Evolutionary conservation across 2,329 filamentous ascomycete genomes (phyloP).

Genomic region (Alternaria novae-zelandiae): DNA sequence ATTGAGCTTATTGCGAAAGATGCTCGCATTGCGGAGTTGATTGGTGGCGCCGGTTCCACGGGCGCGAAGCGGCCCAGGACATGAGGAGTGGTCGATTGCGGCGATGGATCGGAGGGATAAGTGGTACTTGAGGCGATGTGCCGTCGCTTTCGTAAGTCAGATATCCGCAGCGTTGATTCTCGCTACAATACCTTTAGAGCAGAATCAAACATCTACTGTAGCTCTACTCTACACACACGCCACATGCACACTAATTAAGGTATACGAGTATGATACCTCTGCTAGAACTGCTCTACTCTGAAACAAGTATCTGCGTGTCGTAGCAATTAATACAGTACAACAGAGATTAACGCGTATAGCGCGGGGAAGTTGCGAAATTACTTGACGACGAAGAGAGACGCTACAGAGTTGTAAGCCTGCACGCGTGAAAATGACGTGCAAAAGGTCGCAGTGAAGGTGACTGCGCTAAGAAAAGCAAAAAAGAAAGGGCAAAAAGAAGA

Average conservation of each 20-base stretch:
- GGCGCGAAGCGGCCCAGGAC: neutral
- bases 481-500: neutral
- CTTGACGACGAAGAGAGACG: no score
- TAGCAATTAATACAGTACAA: neutral
- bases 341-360: rapidly evolving
- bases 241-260: rapidly evolving
- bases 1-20: neutral
- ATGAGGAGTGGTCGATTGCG: neutral
- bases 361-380: no score
- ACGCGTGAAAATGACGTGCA: neutral
- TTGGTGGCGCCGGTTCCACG: rapidly evolving
- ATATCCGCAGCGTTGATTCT: neutral
- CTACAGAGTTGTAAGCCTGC: no score
- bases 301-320: neutral
- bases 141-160: neutral
- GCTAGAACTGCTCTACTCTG: rapidly evolving
- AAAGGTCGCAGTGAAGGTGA: neutral
- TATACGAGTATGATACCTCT: neutral
- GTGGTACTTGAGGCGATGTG: neutral
- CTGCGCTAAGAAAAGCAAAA: neutral
- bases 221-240: rapidly evolving
- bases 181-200: neutral
- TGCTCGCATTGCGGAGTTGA: neutral
- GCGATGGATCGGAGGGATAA: neutral
- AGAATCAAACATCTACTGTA: neutral